These are phyloP conservation scores for Coprinopsis cinerea DNA, from an alignment of 768 basidiomycete genomes.

Conservation along the genomic window DNA sequence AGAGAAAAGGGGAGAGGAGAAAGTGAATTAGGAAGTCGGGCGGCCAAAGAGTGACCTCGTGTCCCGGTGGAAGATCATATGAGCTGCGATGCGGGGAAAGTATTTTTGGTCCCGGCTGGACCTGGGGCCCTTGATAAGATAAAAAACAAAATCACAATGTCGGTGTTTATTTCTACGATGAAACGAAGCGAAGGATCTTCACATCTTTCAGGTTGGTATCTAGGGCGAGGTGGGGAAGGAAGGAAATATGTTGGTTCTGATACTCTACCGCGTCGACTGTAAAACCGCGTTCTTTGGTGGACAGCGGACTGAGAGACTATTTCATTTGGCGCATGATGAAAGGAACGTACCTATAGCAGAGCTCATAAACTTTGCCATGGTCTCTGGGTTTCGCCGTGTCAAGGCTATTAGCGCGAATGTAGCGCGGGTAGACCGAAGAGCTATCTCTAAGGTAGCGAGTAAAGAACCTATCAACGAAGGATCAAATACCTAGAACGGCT, in stretches of 20 bases:
- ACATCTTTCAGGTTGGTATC: background rate
- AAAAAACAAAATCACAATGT: too few relatives aligned
- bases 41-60: too few relatives aligned
- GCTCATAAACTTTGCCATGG: slow-evolving; percentile 39
- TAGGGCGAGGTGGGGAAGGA: background rate
- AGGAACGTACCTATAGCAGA: slow-evolving; percentile 27
- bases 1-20: too few relatives aligned
- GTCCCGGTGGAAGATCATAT: too few relatives aligned
- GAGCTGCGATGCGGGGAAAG: too few relatives aligned
- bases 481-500: slow-evolving; percentile 55
- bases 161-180: too few relatives aligned
- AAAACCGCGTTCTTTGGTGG: too few relatives aligned
- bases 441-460: slow-evolving; percentile 41
- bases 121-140: too few relatives aligned
- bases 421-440: slow-evolving; percentile 24
- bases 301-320: background rate
- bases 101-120: too few relatives aligned
- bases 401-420: slow-evolving; percentile 42
- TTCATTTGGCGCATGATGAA: background rate
- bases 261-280: too few relatives aligned
- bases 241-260: background rate
- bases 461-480: slow-evolving; percentile 54
- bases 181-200: background rate
- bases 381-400: slow-evolving; percentile 52
- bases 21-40: too few relatives aligned